Evolutionary conservation across 805 yeast genomes (phyloP), one percentile per base, ranked within the genome.

Genomic region (Candida boidinii): DNA sequence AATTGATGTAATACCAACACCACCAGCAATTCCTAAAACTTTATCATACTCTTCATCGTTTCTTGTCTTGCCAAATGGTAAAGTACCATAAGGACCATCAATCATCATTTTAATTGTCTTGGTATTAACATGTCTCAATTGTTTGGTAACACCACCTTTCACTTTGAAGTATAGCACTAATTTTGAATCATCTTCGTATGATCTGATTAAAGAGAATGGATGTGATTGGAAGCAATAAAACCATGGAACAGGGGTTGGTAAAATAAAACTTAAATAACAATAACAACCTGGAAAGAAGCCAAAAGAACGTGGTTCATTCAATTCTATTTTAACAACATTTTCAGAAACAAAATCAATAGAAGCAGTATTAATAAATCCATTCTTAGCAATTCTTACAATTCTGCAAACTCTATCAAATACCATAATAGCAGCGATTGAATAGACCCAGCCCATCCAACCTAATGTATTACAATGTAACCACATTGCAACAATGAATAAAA

Each of bases 71-170:
- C 16, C 7, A 24, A 31, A 10, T 13, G 41, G 38, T 13, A 38
- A 28, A 14, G 15, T 24, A 13, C 86, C 86, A 46, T 81, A 80
- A 2, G 87, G 86, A 0, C 88, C 88, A 47, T 80, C 90, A 4
- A 73, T 36, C 10, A 62, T 42, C 2, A 62, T 48, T 22, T 54
- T 58, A 29, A 64, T 47, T 16, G 42, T 42, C 4, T 49, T 36
- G 7, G 34, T 35, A 19, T 47, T 45, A 30, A 45, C 60, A 28
- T 51, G 57, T 31, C 36, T 39, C 7, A 41, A 44, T 20, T 45
- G 22, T 17, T 56, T 43, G 9, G 82, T 73, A 34, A 72, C 48
- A 23, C 83, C 84, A 28, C 63, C 62, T 48, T 69, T 69, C 10
- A 61, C 64, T 43, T 64, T 70, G 42, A 70, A 56, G 39, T 60